phyloP scores from a whole-genome alignment of 768 basidiomycete species.

The Mycena crocata region DNA sequence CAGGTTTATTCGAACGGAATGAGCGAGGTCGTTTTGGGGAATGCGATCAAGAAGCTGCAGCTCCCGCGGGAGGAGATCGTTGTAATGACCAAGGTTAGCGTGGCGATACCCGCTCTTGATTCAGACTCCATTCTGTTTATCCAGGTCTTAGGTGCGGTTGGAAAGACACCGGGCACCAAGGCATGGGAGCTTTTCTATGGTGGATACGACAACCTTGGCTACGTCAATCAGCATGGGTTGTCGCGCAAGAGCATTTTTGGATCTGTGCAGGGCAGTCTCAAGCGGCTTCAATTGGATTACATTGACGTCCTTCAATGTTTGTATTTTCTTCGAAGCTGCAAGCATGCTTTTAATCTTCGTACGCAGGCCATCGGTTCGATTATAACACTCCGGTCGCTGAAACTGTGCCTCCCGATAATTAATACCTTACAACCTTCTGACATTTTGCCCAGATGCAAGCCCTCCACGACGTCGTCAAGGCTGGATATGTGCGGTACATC shows the following conservation, averaged over 20 bases:
- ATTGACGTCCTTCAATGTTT: slow-evolving; percentile 66
- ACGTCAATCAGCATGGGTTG: slow-evolving; percentile 60
- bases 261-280: slow-evolving; percentile 54
- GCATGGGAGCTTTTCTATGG: neutral
- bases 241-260: slow-evolving; percentile 71
- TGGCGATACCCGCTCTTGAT: no score
- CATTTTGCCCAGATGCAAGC: slow-evolving; percentile 54
- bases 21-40: slow-evolving; percentile 61
- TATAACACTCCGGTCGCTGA: neutral
- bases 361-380: neutral
- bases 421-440: neutral
- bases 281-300: slow-evolving; percentile 60
- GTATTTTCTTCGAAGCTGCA: neutral
- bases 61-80: slow-evolving; percentile 65
- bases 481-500: slow-evolving; percentile 57
- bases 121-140: neutral
- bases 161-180: neutral
- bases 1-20: slow-evolving; percentile 58
- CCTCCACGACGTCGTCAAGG: no score
- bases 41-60: slow-evolving; percentile 57
- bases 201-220: slow-evolving; percentile 52
- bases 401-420: neutral
- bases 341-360: neutral
- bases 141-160: neutral
- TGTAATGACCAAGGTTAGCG: slow-evolving; percentile 63